phyloP scores from a whole-genome alignment of 257 asterid species.

The Solanum etuberosum region DNA sequence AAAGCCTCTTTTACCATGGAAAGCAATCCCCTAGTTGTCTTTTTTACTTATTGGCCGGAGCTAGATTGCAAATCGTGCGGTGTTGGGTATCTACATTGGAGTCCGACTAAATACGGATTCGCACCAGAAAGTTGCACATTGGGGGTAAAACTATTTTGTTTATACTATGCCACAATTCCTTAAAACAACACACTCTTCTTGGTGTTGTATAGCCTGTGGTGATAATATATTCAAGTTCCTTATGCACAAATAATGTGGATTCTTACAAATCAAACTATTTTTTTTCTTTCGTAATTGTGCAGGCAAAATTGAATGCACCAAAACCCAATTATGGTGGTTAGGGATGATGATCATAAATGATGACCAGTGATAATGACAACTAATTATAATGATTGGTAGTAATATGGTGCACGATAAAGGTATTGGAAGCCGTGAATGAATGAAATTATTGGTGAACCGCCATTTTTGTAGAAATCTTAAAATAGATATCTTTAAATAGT shows the following conservation, averaged over 20 bases:
- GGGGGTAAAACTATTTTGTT: background rate
- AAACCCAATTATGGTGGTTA: conserved; percentile 15
- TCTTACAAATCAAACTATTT: background rate
- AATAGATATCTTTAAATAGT: background rate
- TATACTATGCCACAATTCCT: background rate
- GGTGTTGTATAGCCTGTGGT: background rate
- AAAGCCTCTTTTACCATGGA: conserved; percentile 61
- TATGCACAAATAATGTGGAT: background rate
- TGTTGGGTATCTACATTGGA: no score
- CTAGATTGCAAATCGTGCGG: no score
- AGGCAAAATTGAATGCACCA: conserved; percentile 46
- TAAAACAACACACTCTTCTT: background rate
- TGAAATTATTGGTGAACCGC: background rate
- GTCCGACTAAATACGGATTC: no score
- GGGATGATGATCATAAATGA: background rate
- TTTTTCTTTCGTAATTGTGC: background rate
- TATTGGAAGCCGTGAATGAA: background rate
- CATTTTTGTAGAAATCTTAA: background rate
- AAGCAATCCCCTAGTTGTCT: background rate
- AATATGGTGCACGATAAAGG: background rate
- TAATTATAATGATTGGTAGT: no score
- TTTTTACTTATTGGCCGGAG: background rate
- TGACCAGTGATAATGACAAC: no score
- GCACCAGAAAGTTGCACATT: accelerated
- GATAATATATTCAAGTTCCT: background rate